A percentile compares a stretch with the other conserved stretches of the same genome.
Conservation (phyloP, 805 yeast genomes). For the Schwanniomyces vanrijiae region DNA sequence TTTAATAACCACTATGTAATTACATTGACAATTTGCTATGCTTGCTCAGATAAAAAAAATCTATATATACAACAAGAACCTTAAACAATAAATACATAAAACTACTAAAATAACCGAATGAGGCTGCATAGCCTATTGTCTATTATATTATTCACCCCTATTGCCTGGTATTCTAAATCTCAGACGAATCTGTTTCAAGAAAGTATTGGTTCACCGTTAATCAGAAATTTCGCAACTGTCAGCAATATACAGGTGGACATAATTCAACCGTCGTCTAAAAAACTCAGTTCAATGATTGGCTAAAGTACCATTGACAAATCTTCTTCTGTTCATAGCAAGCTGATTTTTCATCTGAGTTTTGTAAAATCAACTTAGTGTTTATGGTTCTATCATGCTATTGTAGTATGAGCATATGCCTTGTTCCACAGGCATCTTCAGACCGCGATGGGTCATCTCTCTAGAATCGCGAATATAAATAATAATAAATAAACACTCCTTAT, state of each 20-base stretch:
- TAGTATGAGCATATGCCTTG: neutral
- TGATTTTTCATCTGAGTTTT: too few species aligned
- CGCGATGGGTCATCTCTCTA: neutral
- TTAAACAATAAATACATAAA: too few species aligned
- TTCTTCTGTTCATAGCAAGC: too few species aligned
- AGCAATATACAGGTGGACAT: neutral
- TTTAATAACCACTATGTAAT: too few species aligned
- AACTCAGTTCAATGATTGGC: too few species aligned
- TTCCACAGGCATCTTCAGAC: neutral
- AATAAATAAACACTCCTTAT: conserved; percentile 7
- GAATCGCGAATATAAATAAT: conserved; percentile 4
- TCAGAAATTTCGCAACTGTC: neutral
- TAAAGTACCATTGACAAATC: too few species aligned
- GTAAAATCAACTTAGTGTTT: too few species aligned
- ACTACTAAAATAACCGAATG: too few species aligned
- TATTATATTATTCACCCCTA: neutral
- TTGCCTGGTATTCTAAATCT: neutral
- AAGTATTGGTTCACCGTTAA: neutral
- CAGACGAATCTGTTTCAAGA: neutral
- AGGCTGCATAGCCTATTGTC: neutral
- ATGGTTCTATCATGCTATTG: neutral
- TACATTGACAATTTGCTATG: too few species aligned
- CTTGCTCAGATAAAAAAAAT: too few species aligned
- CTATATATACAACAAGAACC: too few species aligned
- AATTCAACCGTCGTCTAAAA: neutral